Percentiles rank a stretch among this genome's conserved stretches.
These are phyloP conservation scores for Sporothrix variecibatus DNA, from an alignment of 2,329 filamentous ascomycete species.

Conservation along the genomic window DNA sequence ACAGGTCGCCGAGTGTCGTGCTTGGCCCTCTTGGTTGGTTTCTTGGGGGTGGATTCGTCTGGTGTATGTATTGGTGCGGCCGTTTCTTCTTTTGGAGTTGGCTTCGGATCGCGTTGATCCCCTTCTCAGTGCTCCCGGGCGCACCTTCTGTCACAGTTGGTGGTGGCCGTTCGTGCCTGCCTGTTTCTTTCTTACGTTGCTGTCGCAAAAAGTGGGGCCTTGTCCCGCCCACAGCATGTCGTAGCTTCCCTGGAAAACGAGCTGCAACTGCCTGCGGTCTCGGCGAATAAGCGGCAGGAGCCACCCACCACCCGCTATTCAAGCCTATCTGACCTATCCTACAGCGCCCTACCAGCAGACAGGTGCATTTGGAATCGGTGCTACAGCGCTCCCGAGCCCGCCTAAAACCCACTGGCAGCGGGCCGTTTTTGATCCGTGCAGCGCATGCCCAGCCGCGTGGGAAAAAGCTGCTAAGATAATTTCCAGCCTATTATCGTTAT, in stretches of 20 bases:
- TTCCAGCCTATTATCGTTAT: background rate
- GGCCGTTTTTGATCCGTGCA: conserved; percentile 27
- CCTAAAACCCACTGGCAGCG: conserved; percentile 2
- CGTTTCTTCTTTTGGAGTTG: conserved; percentile 15
- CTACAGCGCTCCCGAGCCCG: background rate
- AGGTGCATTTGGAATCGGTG: conserved; percentile 10
- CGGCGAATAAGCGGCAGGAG: background rate
- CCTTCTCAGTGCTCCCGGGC: background rate
- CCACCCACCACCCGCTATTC: no score
- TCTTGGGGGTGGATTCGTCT: conserved; percentile 15
- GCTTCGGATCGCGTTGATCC: conserved; percentile 18
- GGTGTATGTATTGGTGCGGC: background rate
- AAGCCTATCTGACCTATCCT: background rate
- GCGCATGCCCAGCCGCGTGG: background rate
- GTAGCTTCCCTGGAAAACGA: conserved; percentile 26
- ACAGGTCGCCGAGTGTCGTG: conserved; percentile 7
- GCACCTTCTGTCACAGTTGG: background rate
- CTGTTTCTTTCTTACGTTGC: conserved; percentile 13
- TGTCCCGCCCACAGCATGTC: conserved; percentile 23
- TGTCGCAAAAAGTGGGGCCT: conserved; percentile 19
- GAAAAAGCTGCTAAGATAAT: background rate
- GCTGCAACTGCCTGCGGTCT: background rate
- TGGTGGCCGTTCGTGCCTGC: background rate
- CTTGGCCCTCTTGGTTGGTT: background rate
- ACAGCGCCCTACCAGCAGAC: background rate